Evolutionary conservation across 148 eudicot genomes (phyloP).

Genomic region (Rheum nobile): DNA sequence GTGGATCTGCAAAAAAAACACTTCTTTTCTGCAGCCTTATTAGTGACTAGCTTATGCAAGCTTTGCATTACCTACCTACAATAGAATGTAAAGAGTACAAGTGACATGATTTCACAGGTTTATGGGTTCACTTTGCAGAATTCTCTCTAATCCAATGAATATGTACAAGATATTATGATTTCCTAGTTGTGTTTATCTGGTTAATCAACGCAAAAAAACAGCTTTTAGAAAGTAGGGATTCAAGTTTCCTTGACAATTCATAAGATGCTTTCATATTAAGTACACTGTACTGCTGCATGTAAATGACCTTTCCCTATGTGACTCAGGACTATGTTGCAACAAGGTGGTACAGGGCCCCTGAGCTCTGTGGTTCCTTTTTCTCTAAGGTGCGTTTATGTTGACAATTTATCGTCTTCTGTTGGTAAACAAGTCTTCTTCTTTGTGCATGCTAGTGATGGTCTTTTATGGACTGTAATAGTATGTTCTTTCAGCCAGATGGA

Average conservation of each 20-base stretch:
- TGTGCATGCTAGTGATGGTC: neutral
- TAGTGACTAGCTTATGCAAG: neutral
- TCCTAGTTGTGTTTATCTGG: neutral
- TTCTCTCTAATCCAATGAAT: neutral
- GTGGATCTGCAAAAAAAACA: neutral
- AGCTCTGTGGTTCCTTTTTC: slow-evolving; percentile 93
- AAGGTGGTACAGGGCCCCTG: slow-evolving; percentile 98
- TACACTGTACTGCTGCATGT: neutral
- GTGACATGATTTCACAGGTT: neutral
- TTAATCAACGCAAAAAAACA: neutral
- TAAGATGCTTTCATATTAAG: neutral
- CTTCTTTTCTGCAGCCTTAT: neutral
- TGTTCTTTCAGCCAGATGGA: neutral
- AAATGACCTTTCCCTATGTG: slow-evolving; percentile 27
- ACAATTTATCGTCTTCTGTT: neutral
- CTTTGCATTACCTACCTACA: neutral
- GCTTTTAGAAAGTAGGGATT: neutral
- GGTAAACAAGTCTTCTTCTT: neutral
- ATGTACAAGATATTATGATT: neutral
- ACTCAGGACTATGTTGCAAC: slow-evolving; percentile 96
- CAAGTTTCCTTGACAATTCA: neutral
- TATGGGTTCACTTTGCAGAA: neutral
- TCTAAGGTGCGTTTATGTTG: slow-evolving; percentile 50
- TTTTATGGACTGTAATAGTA: neutral
- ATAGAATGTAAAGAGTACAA: neutral